phyloP scores from a whole-genome alignment of 441 rosid genomes.

The Euphorbia corollata region DNA sequence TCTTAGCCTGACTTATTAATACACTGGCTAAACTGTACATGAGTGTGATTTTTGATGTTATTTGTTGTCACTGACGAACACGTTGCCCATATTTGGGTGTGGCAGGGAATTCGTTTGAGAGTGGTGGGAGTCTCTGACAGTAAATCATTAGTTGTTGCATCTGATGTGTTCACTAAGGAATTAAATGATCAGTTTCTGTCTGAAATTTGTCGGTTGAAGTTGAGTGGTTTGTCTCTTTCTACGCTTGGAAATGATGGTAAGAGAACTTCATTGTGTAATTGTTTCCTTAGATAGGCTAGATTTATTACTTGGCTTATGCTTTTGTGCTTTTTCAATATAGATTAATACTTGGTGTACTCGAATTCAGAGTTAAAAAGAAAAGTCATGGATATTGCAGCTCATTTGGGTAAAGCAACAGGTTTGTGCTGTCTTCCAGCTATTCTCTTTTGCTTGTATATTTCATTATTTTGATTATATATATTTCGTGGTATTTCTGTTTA shows the following conservation, averaged over 20 bases:
- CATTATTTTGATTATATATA: not conserved
- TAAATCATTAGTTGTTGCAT: conserved; percentile 45
- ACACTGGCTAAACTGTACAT: not conserved
- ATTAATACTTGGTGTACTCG: conserved; percentile 34
- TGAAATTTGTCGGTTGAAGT: conserved; percentile 56
- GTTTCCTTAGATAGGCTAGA: not conserved
- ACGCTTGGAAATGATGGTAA: conserved; percentile 39
- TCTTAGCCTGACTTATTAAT: not conserved
- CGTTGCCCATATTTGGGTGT: conserved; percentile 5
- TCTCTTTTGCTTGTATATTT: not conserved
- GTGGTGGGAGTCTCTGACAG: conserved; percentile 81
- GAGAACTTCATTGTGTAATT: conserved; percentile 12
- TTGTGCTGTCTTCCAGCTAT: conserved; percentile 13
- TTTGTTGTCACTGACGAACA: not conserved
- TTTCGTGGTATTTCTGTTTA: not conserved
- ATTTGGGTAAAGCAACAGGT: conserved; percentile 72
- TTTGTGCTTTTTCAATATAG: conserved; percentile 20
- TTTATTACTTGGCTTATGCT: not conserved
- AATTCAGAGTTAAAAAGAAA: conserved; percentile 33
- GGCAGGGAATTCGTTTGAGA: conserved; percentile 64
- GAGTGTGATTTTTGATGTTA: not conserved
- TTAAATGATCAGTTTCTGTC: conserved; percentile 46
- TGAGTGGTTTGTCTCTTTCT: conserved; percentile 43
- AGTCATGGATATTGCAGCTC: conserved; percentile 41
- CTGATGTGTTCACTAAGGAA: conserved; percentile 43